Evolutionary conservation across 768 basidiomycete species (phyloP), one percentile per base, ranked within the genome.

Genomic region (Leucocoprinus leucothites): DNA sequence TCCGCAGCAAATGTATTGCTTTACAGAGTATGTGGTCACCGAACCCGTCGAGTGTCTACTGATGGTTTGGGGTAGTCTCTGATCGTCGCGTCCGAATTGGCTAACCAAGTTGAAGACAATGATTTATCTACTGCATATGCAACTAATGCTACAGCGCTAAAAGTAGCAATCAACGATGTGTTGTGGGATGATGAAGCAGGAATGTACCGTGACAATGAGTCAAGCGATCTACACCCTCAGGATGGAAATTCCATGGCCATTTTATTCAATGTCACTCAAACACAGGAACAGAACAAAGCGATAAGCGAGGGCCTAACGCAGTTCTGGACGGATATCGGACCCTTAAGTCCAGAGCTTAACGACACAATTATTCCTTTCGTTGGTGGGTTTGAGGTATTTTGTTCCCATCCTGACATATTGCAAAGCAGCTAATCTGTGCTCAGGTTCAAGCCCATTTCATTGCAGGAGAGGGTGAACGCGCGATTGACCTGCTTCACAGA

Each of bases 351-450:
- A 1, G 79, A 81, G 64, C 64, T 81, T 13, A 75, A 78, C 14
- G 77, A 79, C 56, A 81, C 75, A 0, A 78, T 81, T 22, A 76
- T 75, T 28, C 79, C 79, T 7, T 81, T 81, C 62, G 71, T 80
- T n/a, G 71, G 78, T 14, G 76, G 77, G 3, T 73, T 79, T 40
- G 79, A 81, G 71, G 77, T 76, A 43, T 21, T 67, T 44, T 24
- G 3, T 28, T 21, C 4, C 9, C 25, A 9, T 1, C n/a, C 25
- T 16, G 9, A 24, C 31, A 13, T 40, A 21, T 13, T 26, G 16
- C 26, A 5, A 19, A 6, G 13, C 24, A 26, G 26, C 19, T 18
- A 18, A 26, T 60, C n/a, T 9, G n/a, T 31, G 47, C 22, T 22
- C 59, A 80, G 77, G 65, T 80, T 11, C 77, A 79, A 69, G 77